phyloP scores from a whole-genome alignment of 306 rosid genomes.

The Casuarina cunninghamiana region DNA sequence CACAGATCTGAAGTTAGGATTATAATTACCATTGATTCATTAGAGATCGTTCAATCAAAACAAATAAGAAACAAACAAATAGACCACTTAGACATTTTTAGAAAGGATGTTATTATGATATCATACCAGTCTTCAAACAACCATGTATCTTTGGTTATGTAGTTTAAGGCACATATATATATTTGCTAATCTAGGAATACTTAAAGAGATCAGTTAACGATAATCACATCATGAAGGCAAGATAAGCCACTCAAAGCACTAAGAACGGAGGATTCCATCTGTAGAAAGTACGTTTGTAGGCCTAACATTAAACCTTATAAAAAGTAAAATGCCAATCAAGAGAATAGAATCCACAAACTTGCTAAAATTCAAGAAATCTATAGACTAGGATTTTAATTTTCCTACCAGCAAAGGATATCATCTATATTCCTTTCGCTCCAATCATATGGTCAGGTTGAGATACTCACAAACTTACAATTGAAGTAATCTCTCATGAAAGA shows the following conservation, averaged over 20 bases:
- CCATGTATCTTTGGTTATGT: background rate
- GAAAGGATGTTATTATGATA: background rate
- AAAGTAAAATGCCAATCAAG: background rate
- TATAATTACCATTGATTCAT: background rate
- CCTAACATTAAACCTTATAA: background rate
- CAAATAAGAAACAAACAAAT: background rate
- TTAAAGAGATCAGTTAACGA: background rate
- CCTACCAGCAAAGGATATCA: background rate
- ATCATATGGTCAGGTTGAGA: background rate
- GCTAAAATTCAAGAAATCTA: background rate
- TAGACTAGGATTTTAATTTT: background rate
- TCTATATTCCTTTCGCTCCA: background rate
- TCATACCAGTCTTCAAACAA: background rate
- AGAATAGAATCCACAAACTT: background rate
- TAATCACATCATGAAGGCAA: background rate
- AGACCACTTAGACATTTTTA: too few species aligned
- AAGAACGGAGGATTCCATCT: background rate
- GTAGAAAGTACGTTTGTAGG: background rate
- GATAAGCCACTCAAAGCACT: background rate
- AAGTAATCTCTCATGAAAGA: background rate
- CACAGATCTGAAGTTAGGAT: slow-evolving; percentile 16
- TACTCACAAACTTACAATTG: background rate
- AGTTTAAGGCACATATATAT: background rate
- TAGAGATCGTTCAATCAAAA: background rate
- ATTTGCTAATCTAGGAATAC: background rate